Evolutionary conservation across 768 basidiomycete species (phyloP), one percentile per base, ranked within the genome.

Genomic region (Mycena alexandri): DNA sequence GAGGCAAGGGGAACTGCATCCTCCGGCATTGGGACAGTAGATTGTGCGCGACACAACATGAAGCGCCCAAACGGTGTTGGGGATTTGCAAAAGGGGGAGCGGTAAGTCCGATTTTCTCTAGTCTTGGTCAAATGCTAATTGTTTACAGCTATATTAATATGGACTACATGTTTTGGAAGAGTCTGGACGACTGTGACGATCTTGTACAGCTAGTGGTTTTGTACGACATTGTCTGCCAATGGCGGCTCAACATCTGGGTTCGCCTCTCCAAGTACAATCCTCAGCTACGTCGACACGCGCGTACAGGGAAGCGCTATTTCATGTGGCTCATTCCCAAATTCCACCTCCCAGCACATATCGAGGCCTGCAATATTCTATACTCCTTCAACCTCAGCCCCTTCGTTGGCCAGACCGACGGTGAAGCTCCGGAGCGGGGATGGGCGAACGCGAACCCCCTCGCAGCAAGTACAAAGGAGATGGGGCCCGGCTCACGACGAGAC

Each of bases 141-240:
- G n/a, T n/a, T n/a, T n/a, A 17, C 21, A 53, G 55, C 19, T 56
- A 56, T 41, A 55, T 25, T 5, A 73, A 75, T 57, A 72, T 72
- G 68, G 78, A 79, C 59, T 79, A 75, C 48, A 48, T 77, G 22
- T 65, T 76, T 36, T 68, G 74, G 17, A 69, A 61, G 4, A 72
- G 72, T 29, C 47, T 77, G 22, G 43, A 17, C 19, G n/a, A 58
- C 11, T 42, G 38, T 14, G 53, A 57, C 25, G 63, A 63, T 9
- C 54, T 65, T 17, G 47, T 61, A 0, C 33, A 59, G 3, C n/a
- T 77, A 3, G 38, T 65, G 24, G 47, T 73, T 2, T 75, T 74
- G 0, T 76, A 75, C 43, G 75, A 77, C 47, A 77, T 76, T 41
- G 68, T 61, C 8, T 77, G 46, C 36, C 58, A 60, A 47, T 75